Evolutionary conservation across 805 yeast species (phyloP).

Genomic region (Kodamaea nitidulidarum): DNA sequence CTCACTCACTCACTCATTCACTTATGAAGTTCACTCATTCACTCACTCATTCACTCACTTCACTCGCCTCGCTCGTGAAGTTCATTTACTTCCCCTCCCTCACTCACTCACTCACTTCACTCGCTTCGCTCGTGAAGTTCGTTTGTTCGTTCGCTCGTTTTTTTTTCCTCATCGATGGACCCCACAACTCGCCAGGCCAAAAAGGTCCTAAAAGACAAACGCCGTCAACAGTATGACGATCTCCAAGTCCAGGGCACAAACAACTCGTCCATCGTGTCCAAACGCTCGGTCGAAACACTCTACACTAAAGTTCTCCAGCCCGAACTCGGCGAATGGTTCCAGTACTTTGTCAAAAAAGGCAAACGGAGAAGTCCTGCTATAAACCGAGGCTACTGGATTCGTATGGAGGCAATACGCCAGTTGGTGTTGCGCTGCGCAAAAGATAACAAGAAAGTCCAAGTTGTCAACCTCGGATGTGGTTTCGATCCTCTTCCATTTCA

Average conservation of each 20-base stretch:
- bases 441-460: constrained; percentile 26
- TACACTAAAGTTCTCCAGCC: constrained; percentile 39
- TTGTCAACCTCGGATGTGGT: constrained; percentile 79
- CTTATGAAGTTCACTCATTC: too few species aligned
- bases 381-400: constrained; percentile 78
- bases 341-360: constrained; percentile 60
- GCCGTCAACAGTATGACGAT: constrained; percentile 52
- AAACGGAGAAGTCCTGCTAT: constrained; percentile 75
- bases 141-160: not conserved
- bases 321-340: constrained; percentile 48
- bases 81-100: too few species aligned
- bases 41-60: too few species aligned
- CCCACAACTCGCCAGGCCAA: constrained; percentile 15
- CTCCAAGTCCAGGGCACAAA: constrained; percentile 79
- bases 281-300: constrained; percentile 70
- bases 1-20: too few species aligned
- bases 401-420: constrained; percentile 65
- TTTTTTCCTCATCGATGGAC: not conserved
- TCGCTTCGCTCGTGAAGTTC: too few species aligned
- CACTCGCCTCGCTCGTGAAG: too few species aligned
- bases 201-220: constrained; percentile 41
- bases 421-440: constrained; percentile 38
- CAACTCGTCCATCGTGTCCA: constrained; percentile 78
- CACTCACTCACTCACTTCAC: too few species aligned
- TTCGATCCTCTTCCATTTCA: constrained; percentile 47